Conservation (phyloP, 805 yeast species). For the Candida odintsovae region DNA sequence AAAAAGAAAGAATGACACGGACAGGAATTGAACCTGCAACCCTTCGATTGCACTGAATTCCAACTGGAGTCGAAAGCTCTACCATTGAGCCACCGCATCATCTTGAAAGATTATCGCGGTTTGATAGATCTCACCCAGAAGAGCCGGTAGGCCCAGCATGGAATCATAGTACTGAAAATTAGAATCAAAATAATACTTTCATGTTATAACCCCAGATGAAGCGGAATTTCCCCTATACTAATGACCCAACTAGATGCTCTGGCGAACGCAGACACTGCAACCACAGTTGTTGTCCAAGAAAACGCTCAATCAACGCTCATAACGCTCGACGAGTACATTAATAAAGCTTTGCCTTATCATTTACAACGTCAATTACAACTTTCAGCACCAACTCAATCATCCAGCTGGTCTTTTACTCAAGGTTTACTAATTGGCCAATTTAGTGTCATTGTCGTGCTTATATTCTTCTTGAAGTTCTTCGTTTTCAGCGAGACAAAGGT, state of each 20-base stretch:
- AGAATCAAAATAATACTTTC: too few relatives aligned
- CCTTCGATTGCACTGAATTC: constrained; percentile 55
- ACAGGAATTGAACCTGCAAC: constrained; percentile 87
- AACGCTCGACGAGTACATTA: constrained; percentile 33
- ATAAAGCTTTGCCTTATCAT: constrained; percentile 29
- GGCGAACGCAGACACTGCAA: constrained; percentile 5
- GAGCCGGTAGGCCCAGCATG: neutral
- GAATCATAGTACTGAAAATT: too few relatives aligned
- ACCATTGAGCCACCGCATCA: constrained; percentile 77
- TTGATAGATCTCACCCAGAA: too few relatives aligned
- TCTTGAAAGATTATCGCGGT: constrained; percentile 9
- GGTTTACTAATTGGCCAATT: constrained; percentile 71
- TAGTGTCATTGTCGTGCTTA: constrained; percentile 58
- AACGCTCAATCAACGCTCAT: constrained; percentile 23
- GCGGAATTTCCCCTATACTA: neutral
- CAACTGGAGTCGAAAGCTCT: constrained; percentile 73
- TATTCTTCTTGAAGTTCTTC: constrained; percentile 66
- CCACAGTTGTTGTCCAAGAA: constrained; percentile 19
- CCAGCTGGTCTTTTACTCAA: constrained; percentile 65
- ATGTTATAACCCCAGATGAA: neutral
- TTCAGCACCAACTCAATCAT: constrained; percentile 10
- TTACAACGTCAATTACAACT: constrained; percentile 27
- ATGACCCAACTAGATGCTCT: neutral
- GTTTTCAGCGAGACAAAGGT: constrained; percentile 59
- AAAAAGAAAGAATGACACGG: constrained; percentile 52